Evolutionary conservation across 129 eudicot genomes (phyloP), one percentile per base, ranked within the genome.

Genomic region (Flaveria bidentis): DNA sequence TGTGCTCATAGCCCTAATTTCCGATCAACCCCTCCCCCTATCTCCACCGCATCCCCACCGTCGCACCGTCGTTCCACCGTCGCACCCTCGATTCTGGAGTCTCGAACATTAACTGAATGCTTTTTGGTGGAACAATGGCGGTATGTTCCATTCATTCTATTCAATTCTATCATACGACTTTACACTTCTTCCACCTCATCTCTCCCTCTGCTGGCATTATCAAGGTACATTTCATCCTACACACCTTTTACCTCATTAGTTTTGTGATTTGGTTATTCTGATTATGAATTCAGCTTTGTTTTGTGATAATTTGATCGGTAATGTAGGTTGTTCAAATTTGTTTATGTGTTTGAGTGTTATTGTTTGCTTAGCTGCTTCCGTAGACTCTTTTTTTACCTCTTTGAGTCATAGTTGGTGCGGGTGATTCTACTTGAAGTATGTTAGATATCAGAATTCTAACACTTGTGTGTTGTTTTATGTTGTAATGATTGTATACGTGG

Each of bases 61-160:
- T 23, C 57, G 61, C 58, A 30, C 20, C 61, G 3, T 60, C 72
- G 52, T 41, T 22, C 49, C 74, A 69, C 74, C 60, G 16, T 51
- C 56, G 39, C 25, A 69, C 74, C 56, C 13, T 28, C 74, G 74
- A 47, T 69, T 47, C 6, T 69, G 39, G 57, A 22, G 9, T 69
- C 42, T 18, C 8, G 2, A 18, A 39, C 5, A 67, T 67, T 23
- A 45, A 68, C 53, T 46, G 49, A 68, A 42, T 5, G 9, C 8
- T 71, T 71, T 71, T 62, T 17, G 71, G 50, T 67, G 71, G 71
- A 67, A 51, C 33, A 51, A 52, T 52, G 76, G 76, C 47, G 28
- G 17, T 16, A 71, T 42, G 45, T 71, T 71, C 64, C 64, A 69
- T 46, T 25, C 57, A 23, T 20, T 52, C 76, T 10, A 51, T 15